These are phyloP conservation scores for Talaromyces sp. DNA, from an alignment of 2,329 filamentous ascomycete genomes.

Conservation along the genomic window DNA sequence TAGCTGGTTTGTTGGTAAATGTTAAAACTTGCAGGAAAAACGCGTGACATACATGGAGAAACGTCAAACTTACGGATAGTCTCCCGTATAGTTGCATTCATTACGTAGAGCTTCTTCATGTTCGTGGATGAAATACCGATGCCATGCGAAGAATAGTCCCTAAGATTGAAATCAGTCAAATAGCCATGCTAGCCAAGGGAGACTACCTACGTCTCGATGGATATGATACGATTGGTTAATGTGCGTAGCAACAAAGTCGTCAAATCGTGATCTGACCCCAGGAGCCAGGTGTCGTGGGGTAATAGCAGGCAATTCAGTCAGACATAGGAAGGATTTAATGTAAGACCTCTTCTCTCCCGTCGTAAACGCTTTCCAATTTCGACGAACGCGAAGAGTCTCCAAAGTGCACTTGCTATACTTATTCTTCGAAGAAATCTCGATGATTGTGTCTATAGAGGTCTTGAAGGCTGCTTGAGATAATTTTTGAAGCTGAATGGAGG, in stretches of 20 bases:
- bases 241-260: conserved; percentile 56
- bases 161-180: background rate
- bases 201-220: conserved; percentile 38
- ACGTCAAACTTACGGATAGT: conserved; percentile 27
- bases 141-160: conserved; percentile 40
- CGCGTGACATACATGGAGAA: too few relatives aligned
- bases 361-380: conserved; percentile 37
- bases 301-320: conserved; percentile 43
- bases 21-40: too few relatives aligned
- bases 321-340: conserved; percentile 51
- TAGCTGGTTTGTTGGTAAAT: conserved; percentile 34
- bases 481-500: background rate
- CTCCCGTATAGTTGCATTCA: conserved; percentile 44
- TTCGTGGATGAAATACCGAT: conserved; percentile 37
- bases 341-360: conserved; percentile 43
- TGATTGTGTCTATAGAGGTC: background rate
- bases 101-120: conserved; percentile 39
- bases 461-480: background rate
- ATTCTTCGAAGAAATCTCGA: background rate
- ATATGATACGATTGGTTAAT: conserved; percentile 52
- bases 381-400: conserved; percentile 25
- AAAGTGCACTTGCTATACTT: conserved; percentile 9
- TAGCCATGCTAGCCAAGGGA: background rate
- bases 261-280: conserved; percentile 52
- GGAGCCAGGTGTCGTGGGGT: conserved; percentile 40